Evolutionary conservation across 1,284 basidiomycete species (phyloP), one percentile per base, ranked within the genome.

Genomic region (Cryptococcus sp.): DNA sequence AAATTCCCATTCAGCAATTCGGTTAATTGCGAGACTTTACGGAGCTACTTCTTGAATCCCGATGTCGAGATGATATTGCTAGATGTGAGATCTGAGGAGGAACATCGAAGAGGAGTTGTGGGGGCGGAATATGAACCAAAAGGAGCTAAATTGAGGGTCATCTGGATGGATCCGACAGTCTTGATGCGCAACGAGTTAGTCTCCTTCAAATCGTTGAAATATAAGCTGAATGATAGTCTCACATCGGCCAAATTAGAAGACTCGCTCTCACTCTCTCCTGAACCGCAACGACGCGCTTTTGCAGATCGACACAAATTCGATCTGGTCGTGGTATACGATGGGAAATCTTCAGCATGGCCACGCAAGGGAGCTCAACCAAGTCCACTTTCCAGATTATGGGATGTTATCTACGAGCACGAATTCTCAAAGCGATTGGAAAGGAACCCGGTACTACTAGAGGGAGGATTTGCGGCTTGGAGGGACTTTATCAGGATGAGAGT

Each of bases 241-340:
- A 81, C 80, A 7, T 81, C 83, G 2, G 71, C 79, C 24, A 79
- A 79, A 18, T 81, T 98, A 18, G 91, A 96, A 72, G 81, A 87
- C 54, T 82, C 88, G 0, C 80, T 96, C 48, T 76, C 83, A 1
- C 76, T 90, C 19, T 84, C 83, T 1, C 87, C 91, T 0, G 78
- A 80, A 22, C 70, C 80, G 36, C 91, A 97, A 74, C 80, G 79
- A 39, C 78, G 78, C 1, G 77, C 87, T 18, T 98, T 97, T 72
- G 73, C 78, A 23, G 85, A 87, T 52, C 85, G 94, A 24, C 82
- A 91, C 66, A 85, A 85, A 62, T 96, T 88, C 71, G 92, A 98
- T 61, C 75, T 96, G 14, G 83, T 98, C n/a, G 88, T 88, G 10
- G 77, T 98, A 2, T 92, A 91, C 71, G 93, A 98, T 71, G 74